Conservation (phyloP, 148 eudicot genomes). For the Silene uniflora region DNA sequence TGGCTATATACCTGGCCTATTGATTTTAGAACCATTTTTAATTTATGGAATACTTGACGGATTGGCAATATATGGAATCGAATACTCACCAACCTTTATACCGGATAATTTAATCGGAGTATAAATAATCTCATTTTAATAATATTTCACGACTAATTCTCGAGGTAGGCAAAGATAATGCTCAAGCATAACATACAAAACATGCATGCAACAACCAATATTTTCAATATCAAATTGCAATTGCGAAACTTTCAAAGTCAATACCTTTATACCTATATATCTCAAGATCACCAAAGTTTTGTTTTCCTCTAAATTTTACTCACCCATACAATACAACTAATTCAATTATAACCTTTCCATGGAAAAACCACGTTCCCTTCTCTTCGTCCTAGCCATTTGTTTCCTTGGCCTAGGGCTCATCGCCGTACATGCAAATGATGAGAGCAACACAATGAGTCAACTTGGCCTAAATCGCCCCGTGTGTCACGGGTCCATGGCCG, state of each 20-base stretch:
- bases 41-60: no score
- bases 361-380: conserved; percentile 8
- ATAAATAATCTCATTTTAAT: background rate
- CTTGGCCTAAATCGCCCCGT: conserved; percentile 15
- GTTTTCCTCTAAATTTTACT: background rate
- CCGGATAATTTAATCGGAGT: background rate
- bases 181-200: conserved; percentile 21
- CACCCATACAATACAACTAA: background rate
- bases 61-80: no score
- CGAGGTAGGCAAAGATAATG: conserved; percentile 16
- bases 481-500: conserved; percentile 31
- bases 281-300: conserved; percentile 2
- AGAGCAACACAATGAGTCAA: background rate
- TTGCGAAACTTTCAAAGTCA: background rate
- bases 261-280: background rate
- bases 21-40: no score
- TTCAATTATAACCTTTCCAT: background rate
- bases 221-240: background rate
- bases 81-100: no score
- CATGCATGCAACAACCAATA: conserved; percentile 20
- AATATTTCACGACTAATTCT: background rate
- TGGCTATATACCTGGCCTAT: no score
- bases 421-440: conserved; percentile 22
- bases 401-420: conserved; percentile 21
- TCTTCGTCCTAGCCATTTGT: conserved; percentile 26